Evolutionary conservation across 2,329 filamentous ascomycete genomes (phyloP).

Genomic region (Apiospora aurea): DNA sequence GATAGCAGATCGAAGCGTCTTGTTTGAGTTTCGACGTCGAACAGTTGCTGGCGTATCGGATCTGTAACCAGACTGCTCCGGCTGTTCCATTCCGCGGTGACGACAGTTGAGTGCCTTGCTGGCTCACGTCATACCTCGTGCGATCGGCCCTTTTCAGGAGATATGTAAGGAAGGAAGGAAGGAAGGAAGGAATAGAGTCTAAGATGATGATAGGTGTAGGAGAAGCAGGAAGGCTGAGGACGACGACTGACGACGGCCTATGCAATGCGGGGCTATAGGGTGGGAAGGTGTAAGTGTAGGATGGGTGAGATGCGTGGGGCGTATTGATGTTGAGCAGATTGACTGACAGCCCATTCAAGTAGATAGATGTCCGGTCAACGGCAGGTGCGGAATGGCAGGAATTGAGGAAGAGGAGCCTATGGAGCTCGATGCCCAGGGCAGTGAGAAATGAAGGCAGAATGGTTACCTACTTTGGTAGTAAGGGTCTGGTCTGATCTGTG

Average conservation of each 20-base stretch:
- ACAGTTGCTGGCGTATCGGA: constrained; percentile 39
- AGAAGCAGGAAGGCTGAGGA: constrained; percentile 27
- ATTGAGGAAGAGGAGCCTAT: background rate
- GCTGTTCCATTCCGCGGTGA: constrained; percentile 61
- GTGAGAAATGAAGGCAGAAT: constrained; percentile 8
- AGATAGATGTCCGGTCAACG: background rate
- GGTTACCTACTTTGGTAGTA: constrained; percentile 10
- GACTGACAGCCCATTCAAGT: background rate
- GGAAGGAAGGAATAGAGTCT: constrained; percentile 31
- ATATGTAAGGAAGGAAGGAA: constrained; percentile 34
- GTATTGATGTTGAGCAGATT: constrained; percentile 7
- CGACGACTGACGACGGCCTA: constrained; percentile 22
- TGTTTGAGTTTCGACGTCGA: constrained; percentile 32
- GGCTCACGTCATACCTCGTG: constrained; percentile 47
- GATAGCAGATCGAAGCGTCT: constrained; percentile 38
- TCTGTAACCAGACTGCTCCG: constrained; percentile 34
- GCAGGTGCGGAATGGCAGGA: background rate
- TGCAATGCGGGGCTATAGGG: constrained; percentile 23
- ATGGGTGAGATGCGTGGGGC: constrained; percentile 10
- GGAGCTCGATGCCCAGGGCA: constrained; percentile 9
- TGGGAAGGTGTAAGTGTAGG: constrained; percentile 13
- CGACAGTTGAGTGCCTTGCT: constrained; percentile 40
- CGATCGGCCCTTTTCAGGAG: constrained; percentile 32
- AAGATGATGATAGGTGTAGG: constrained; percentile 29
- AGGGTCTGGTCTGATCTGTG: background rate